Percentiles rank a stretch among this genome's conserved stretches.
Conservation (phyloP, 2,329 filamentous ascomycete genomes). For the Pseudopithomyces chartarum region DNA sequence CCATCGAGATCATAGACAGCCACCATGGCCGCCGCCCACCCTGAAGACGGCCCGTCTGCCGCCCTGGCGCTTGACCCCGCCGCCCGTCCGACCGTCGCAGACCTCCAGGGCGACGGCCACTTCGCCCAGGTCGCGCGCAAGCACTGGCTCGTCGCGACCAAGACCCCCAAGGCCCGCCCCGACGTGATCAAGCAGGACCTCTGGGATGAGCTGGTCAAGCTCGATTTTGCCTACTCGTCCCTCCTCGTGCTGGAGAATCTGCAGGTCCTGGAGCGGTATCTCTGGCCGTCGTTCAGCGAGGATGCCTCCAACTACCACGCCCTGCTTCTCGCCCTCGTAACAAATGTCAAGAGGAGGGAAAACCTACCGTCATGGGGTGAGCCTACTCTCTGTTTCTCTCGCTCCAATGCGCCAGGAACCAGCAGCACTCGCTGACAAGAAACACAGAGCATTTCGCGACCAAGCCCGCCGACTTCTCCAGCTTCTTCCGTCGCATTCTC, state of each 20-base stretch:
- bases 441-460: constrained; percentile 72
- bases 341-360: constrained; percentile 87
- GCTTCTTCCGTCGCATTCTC: constrained; percentile 84
- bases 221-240: constrained; percentile 76
- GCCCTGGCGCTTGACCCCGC: constrained; percentile 29
- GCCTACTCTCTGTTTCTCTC: constrained; percentile 27
- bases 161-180: constrained; percentile 70
- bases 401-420: constrained; percentile 7
- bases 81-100: constrained; percentile 68
- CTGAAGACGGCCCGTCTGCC: constrained; percentile 26
- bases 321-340: constrained; percentile 80
- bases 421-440: constrained; percentile 35
- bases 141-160: constrained; percentile 77
- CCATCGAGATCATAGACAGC: constrained; percentile 10
- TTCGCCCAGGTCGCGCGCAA: constrained; percentile 75
- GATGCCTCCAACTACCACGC: constrained; percentile 92
- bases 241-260: constrained; percentile 85
- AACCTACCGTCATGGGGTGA: constrained; percentile 84
- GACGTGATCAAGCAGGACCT: constrained; percentile 85
- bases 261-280: constrained; percentile 86
- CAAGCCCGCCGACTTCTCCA: constrained; percentile 80
- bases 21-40: constrained; percentile 20
- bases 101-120: constrained; percentile 69
- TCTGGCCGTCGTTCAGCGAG: constrained; percentile 92
- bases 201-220: constrained; percentile 85